Conservation (phyloP, 2,329 filamentous ascomycete genomes). For the Ophiostoma angusticollis region DNA sequence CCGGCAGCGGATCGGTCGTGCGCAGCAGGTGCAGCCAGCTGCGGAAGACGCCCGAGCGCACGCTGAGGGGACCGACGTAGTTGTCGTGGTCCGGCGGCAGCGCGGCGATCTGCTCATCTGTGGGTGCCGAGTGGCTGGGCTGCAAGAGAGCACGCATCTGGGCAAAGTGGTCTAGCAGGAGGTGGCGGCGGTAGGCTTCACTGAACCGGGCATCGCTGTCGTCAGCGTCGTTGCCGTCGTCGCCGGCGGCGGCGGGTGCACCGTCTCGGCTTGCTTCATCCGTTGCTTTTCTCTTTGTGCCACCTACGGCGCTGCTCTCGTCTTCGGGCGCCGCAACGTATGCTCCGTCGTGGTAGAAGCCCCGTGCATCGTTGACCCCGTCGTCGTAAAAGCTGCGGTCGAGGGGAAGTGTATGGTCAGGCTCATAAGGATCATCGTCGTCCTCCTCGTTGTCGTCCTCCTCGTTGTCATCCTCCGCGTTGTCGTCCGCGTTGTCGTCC, state of each 20-base stretch:
- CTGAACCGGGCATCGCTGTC: conserved; percentile 35
- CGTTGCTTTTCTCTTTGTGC: conserved; percentile 16
- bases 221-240: conserved; percentile 13
- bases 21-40: conserved; percentile 41
- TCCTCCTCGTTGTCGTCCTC: conserved; percentile 16
- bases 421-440: too few species aligned
- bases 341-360: conserved; percentile 66
- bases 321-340: conserved; percentile 51
- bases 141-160: conserved; percentile 47
- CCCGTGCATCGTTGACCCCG: conserved; percentile 40
- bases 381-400: conserved; percentile 35
- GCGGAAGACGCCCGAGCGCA: conserved; percentile 33
- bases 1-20: conserved; percentile 42
- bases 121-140: not conserved
- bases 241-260: conserved; percentile 20
- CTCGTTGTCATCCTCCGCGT: conserved; percentile 2
- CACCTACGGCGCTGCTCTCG: too few species aligned
- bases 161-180: conserved; percentile 48
- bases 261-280: conserved; percentile 17
- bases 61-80: conserved; percentile 41
- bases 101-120: conserved; percentile 35
- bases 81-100: conserved; percentile 42
- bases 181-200: conserved; percentile 52
- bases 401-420: conserved; percentile 17
- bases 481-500: conserved; percentile 3